Conservation (phyloP, 2,329 filamentous ascomycete genomes). For the Rutstroemia sydowiana region DNA sequence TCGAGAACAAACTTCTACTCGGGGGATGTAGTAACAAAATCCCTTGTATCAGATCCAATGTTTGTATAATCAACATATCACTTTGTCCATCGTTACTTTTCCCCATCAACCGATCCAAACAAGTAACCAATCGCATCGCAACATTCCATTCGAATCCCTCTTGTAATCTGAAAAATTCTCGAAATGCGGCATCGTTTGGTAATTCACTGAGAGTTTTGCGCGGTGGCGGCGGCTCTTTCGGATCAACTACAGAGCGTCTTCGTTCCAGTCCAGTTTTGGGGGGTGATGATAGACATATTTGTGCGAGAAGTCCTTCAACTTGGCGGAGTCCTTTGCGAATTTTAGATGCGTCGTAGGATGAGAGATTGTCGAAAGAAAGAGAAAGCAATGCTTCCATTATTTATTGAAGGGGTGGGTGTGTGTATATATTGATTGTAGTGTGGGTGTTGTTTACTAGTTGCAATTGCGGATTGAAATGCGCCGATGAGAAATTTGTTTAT, state of each 20-base stretch:
- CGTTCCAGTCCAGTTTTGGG: constrained; percentile 17
- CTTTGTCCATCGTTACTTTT: constrained; percentile 77
- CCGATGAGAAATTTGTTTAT: too few species aligned
- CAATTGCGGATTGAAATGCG: too few species aligned
- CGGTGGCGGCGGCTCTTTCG: constrained; percentile 30
- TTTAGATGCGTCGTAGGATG: constrained; percentile 82
- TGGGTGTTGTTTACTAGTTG: constrained; percentile 31
- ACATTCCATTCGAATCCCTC: constrained; percentile 99
- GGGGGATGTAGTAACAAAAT: constrained; percentile 82
- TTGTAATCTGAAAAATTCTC: constrained; percentile 93
- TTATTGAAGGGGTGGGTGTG: constrained; percentile 4
- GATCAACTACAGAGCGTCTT: constrained; percentile 31
- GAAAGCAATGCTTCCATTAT: constrained; percentile 85
- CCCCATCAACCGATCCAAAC: constrained; percentile 77
- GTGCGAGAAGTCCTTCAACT: constrained; percentile 86
- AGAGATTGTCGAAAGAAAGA: constrained; percentile 78
- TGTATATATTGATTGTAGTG: not conserved
- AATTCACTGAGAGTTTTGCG: constrained; percentile 62
- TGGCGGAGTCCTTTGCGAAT: constrained; percentile 90
- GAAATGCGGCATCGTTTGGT: constrained; percentile 76
- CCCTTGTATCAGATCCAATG: constrained; percentile 84
- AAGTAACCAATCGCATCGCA: constrained; percentile 74
- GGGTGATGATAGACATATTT: constrained; percentile 72
- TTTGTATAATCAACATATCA: constrained; percentile 80
- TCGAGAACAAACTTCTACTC: constrained; percentile 76